phyloP scores from a whole-genome alignment of 2,329 filamentous ascomycete genomes.

The Neonectria hederae region DNA sequence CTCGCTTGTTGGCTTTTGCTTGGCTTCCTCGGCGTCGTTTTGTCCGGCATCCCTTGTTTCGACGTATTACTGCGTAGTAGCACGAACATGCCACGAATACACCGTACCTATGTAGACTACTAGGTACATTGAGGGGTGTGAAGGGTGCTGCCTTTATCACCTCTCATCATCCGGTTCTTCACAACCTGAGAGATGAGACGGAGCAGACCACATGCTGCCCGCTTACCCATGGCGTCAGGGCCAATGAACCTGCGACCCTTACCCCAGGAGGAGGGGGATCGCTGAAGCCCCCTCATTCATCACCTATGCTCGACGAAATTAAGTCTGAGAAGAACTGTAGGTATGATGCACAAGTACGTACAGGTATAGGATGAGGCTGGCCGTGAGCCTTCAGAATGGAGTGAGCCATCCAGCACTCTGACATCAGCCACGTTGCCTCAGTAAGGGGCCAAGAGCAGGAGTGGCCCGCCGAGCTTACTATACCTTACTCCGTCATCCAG shows the following conservation, averaged over 20 bases:
- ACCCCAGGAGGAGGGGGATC: slow-evolving; percentile 17
- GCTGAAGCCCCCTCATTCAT: slow-evolving; percentile 18
- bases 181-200: slow-evolving; percentile 3
- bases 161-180: slow-evolving; percentile 1
- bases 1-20: not conserved
- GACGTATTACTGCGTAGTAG: not conserved
- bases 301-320: slow-evolving; percentile 18
- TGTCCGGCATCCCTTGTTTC: slow-evolving; percentile 1
- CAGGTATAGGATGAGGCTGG: slow-evolving; percentile 10
- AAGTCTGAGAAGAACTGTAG: not conserved
- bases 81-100: no score
- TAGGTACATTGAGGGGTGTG: not conserved
- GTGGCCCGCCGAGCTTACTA: slow-evolving; percentile 28
- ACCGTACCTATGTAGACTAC: no score
- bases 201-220: slow-evolving; percentile 16
- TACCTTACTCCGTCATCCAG: slow-evolving; percentile 32
- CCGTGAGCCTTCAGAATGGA: slow-evolving; percentile 6
- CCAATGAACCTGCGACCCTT: slow-evolving; percentile 15
- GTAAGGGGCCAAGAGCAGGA: slow-evolving; percentile 10
- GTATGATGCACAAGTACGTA: not conserved
- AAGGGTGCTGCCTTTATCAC: not conserved
- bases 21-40: not conserved
- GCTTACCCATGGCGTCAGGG: slow-evolving; percentile 7
- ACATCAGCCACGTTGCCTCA: slow-evolving; percentile 43
- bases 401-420: slow-evolving; percentile 40